A percentile compares a stretch with the other conserved stretches of the same genome.
These are phyloP conservation scores for Ascochyta koolunga DNA, from an alignment of 2,329 filamentous ascomycete genomes.

Conservation along the genomic window DNA sequence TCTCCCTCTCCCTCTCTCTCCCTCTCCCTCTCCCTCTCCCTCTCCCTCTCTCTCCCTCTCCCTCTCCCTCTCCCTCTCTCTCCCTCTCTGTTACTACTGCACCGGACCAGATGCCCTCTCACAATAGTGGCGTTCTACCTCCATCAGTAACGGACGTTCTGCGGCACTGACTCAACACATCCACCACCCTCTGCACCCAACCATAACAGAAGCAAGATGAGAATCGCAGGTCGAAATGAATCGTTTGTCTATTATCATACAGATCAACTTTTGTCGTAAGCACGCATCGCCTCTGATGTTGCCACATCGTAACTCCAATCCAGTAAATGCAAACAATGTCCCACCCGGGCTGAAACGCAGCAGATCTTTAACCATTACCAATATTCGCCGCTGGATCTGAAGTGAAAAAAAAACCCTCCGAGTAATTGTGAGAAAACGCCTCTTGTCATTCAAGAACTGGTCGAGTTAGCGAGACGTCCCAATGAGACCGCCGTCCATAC, in stretches of 20 bases:
- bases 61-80: no score
- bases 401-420: constrained; percentile 12
- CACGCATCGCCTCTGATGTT: constrained; percentile 3
- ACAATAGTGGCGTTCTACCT: no score
- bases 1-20: no score
- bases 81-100: no score
- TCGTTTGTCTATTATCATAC: constrained; percentile 17
- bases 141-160: no score
- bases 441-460: not conserved
- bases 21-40: no score
- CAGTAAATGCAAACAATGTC: constrained; percentile 29
- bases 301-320: constrained; percentile 18
- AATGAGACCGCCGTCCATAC: not conserved
- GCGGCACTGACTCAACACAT: no score
- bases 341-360: constrained; percentile 23
- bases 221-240: not conserved
- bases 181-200: no score
- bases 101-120: no score
- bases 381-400: constrained; percentile 16
- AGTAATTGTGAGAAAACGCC: constrained; percentile 2
- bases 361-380: constrained; percentile 13
- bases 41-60: no score
- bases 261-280: constrained; percentile 10
- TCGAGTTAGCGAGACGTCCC: constrained; percentile 5
- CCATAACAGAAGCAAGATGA: no score